Evolutionary conservation across 2,329 filamentous ascomycete species (phyloP), one percentile per base, ranked within the genome.

Genomic region (Colletotrichum incanum): DNA sequence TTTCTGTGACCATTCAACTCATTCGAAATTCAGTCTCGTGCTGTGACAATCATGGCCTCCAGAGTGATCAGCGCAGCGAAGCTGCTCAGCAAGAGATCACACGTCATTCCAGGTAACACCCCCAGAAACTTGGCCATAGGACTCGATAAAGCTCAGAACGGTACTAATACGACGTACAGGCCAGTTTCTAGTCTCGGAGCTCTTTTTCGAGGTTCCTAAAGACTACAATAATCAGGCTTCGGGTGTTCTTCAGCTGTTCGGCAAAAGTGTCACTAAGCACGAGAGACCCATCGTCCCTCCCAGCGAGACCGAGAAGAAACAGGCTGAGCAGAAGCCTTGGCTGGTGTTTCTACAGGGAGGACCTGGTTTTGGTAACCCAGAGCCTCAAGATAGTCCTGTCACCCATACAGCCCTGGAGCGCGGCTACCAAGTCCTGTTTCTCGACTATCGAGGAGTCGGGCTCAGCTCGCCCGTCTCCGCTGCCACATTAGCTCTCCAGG

Each of bases 401-500:
- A 93, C 93, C n/a, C 88, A 90, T 41, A 85, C 87, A 39, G 87
- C 94, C 67, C 87, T 98, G 7, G 90, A 92, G 72, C 92, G 92
- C 74, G 95, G 95, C 20, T 98, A 98, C 78, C 93, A 97, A 80
- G 85, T 94, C 56, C 88, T 98, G 2, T 92, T 93, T 74, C 88
- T 98, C n/a, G 96, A 98, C 80, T 95, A 98, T 80, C 91, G 96
- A 62, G 96, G 96, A 16, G 97, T 94, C 3, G 96, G 96, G 1
- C 84, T 97, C 62, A 97, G 94, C 79, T 93, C 91, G 2, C 93
- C 95, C 1, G 89, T 98, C 52, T 93, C 93, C 1, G 90, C 93
- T 11, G 89, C 88, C 11, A 94, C 92, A 8, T 86, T 98, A 5
- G 87, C 89, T 43, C 84, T 89, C 16, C 87, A 91, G 49, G 93